Conservation (phyloP, 139 green algal genomes). For the Picochlorum sp. region DNA sequence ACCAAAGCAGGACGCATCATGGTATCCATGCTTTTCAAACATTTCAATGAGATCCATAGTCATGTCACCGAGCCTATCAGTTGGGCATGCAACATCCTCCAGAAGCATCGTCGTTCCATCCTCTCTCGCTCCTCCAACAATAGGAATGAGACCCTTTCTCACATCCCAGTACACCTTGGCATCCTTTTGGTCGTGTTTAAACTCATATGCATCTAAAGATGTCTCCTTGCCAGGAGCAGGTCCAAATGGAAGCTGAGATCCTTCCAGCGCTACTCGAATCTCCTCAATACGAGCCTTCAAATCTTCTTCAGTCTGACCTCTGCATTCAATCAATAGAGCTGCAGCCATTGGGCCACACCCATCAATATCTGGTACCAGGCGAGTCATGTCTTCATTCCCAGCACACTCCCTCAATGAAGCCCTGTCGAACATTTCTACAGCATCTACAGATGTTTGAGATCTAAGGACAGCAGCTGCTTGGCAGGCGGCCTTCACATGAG, state of each 20-base stretch:
- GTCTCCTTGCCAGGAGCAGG: constrained; percentile 32
- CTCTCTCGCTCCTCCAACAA: constrained; percentile 86
- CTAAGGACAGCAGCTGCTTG: constrained; percentile 66
- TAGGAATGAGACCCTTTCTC: constrained; percentile 93
- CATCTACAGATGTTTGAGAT: constrained; percentile 81
- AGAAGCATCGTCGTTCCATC: constrained; percentile 90
- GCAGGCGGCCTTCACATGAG: constrained; percentile 76
- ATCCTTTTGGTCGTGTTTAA: constrained; percentile 69
- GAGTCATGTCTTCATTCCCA: constrained; percentile 63
- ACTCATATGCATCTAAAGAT: constrained; percentile 64
- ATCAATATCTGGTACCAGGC: constrained; percentile 75
- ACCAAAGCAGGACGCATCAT: constrained; percentile 91
- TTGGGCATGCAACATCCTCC: constrained; percentile 94
- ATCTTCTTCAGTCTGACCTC: constrained; percentile 49
- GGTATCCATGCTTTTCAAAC: constrained; percentile 78
- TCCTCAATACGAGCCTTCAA: constrained; percentile 53
- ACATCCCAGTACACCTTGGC: constrained; percentile 92
- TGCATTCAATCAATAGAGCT: constrained; percentile 90
- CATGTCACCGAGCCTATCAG: constrained; percentile 88
- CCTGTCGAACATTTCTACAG: constrained; percentile 95
- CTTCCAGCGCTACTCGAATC: constrained; percentile 36
- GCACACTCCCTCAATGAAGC: constrained; percentile 63
- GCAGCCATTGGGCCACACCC: constrained; percentile 66
- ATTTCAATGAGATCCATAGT: constrained; percentile 92
- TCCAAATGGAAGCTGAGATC: constrained; percentile 60